A percentile compares a stretch with the other conserved stretches of the same genome.
Evolutionary conservation across 2,329 filamentous ascomycete species (phyloP).

Genomic region (Aspergillus texensis): DNA sequence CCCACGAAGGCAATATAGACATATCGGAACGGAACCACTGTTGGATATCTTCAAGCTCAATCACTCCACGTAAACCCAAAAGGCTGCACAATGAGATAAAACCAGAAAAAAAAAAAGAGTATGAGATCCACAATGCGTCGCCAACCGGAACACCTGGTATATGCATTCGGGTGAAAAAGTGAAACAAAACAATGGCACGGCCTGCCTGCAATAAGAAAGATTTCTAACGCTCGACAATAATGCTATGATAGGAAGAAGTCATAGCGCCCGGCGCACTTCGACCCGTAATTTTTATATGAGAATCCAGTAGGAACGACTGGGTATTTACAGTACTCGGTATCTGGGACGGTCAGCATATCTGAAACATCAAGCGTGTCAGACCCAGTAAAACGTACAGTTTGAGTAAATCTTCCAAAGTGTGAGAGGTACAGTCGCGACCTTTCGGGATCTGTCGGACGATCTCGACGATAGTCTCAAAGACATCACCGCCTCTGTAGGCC

Average conservation of each 20-base stretch:
- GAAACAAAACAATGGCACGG: not conserved
- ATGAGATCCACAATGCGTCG: not conserved
- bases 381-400: conserved; percentile 50
- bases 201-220: not conserved
- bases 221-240: not conserved
- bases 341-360: conserved; percentile 21
- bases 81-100: conserved; percentile 3
- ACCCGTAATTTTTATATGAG: not conserved
- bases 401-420: conserved; percentile 60
- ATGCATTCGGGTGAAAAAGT: conserved; percentile 9
- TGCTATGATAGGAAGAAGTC: not conserved
- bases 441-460: conserved; percentile 81
- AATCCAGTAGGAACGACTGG: not conserved
- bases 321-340: conserved; percentile 33
- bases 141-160: conserved; percentile 9
- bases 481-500: conserved; percentile 85
- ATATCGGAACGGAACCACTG: conserved; percentile 10
- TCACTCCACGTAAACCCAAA: conserved; percentile 4
- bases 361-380: not conserved
- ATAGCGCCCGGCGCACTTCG: conserved; percentile 11
- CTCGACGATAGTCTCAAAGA: conserved; percentile 87
- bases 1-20: not conserved
- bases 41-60: conserved; percentile 21
- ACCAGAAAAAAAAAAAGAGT: conserved; percentile 1
- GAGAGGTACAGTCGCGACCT: conserved; percentile 51